Evolutionary conservation across 208 protist genomes (phyloP).

Genomic region (Acanthamoeba culbertsoni): DNA sequence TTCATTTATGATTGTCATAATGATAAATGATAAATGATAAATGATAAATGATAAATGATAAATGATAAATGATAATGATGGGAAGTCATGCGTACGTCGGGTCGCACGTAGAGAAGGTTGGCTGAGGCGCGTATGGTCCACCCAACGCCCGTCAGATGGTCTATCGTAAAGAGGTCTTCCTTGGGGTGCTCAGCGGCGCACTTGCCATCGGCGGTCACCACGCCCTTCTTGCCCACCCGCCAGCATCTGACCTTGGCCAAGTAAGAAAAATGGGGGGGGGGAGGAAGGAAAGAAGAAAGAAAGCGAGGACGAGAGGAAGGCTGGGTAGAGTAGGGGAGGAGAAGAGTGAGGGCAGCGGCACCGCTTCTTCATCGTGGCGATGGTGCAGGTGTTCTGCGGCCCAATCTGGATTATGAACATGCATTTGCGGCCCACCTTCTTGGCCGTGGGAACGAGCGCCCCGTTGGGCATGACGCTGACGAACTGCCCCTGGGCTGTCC

Average conservation of each 20-base stretch:
- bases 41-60: not conserved
- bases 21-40: not conserved
- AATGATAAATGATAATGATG: not conserved
- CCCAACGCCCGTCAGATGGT: not conserved
- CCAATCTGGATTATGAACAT: slow-evolving; percentile 26
- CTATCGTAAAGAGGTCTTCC: slow-evolving; percentile 24
- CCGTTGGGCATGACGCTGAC: slow-evolving; percentile 1
- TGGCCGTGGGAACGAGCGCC: not conserved
- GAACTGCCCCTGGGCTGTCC: not conserved
- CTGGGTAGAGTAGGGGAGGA: not conserved
- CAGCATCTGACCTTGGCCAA: not conserved
- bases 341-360: not conserved
- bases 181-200: not conserved
- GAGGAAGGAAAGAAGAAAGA: not conserved
- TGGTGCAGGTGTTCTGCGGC: not conserved
- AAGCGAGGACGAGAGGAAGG: too few relatives aligned
- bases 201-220: slow-evolving; percentile 34
- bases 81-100: not conserved
- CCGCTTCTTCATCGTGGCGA: slow-evolving; percentile 27
- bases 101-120: not conserved
- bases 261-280: not conserved
- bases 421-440: not conserved
- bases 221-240: slow-evolving; percentile 20
- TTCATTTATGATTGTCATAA: too few relatives aligned
- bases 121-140: not conserved